Evolutionary conservation across 345 rosid species (phyloP), one percentile per base, ranked within the genome.

Genomic region (Arabidopsis arenosa): DNA sequence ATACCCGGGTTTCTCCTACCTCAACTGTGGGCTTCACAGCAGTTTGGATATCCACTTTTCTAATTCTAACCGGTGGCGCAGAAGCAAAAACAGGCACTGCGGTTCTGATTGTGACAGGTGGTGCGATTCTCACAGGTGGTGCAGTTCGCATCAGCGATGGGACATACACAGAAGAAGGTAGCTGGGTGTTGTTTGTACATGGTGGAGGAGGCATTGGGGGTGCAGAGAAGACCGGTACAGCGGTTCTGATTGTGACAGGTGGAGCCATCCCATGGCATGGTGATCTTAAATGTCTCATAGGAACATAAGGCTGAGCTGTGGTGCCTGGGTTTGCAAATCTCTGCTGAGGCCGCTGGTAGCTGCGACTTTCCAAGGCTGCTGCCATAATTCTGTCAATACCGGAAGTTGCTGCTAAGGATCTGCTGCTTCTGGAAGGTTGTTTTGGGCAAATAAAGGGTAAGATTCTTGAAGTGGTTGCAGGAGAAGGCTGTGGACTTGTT

Each of bases 181-280:
- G 83, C 80, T 80, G 79, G 40, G 77, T 18, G 83, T 84, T 47
- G 83, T 84, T 47, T 85, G 86, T 64, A 59, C 84, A 77, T 43
- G 89, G 75, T 18, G 79, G 81, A 36, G 86, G 88, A 35, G 85
- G 87, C 30, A 52, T 78, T 17, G 88, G 94, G 35, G 97, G 97
- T 39, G 98, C 93, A 15, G 98, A 86, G 78, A 87, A 94, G 67
- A 89, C 93, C 1, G 98, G 97, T 45, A 85, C 86, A 6, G 89
- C 77, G 3, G 84, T 87, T 82, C 98, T 89, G 79, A 92, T 80
- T 9, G 89, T 92, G 51, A 94, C 98, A 4, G 97, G 92, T 4
- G 93, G 97, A 70, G 97, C 98, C 71, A 86, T 79, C 56, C 92
- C 87, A 49, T 73, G 90, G 81, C 93, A 87, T 21, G 85, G 63